Conservation (phyloP, 1,284 basidiomycete species). For the Trichosporon asahii region DNA sequence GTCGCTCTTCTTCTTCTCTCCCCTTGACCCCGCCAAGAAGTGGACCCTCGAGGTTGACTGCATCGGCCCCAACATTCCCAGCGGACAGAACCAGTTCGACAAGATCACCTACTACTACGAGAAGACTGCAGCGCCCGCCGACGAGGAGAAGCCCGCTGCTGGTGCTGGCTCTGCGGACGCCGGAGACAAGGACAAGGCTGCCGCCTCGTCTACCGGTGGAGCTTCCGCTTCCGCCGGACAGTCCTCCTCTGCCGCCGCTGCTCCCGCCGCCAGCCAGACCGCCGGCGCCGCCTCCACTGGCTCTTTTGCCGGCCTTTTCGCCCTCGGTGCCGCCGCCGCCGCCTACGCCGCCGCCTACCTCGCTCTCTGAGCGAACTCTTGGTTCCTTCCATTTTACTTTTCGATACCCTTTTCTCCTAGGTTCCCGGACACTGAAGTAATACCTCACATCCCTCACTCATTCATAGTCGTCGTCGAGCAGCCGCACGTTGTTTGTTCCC, state of each 20-base stretch:
- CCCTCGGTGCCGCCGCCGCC: background rate
- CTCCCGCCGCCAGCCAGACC: background rate
- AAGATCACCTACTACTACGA: slow-evolving; percentile 3
- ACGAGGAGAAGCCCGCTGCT: background rate
- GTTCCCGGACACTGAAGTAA: background rate
- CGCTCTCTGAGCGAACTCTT: too few relatives aligned
- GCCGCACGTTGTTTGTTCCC: background rate
- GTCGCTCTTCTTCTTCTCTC: slow-evolving; percentile 8
- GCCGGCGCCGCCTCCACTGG: background rate
- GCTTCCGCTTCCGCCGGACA: background rate
- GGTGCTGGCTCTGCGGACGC: background rate
- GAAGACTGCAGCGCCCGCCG: slow-evolving; percentile 1
- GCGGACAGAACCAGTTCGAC: background rate
- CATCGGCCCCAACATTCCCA: background rate
- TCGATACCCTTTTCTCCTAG: background rate
- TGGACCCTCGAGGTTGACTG: slow-evolving; percentile 7
- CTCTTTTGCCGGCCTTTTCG: background rate
- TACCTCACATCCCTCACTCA: background rate
- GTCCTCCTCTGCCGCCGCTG: background rate
- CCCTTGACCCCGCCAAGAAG: slow-evolving; percentile 7
- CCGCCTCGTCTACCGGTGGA: background rate
- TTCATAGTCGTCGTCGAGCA: background rate
- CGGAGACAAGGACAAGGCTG: background rate
- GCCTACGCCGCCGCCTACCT: background rate
- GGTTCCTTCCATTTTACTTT: background rate